These are phyloP conservation scores for Gaultheria prostrata DNA, from an alignment of 148 eudicot genomes.

Conservation along the genomic window DNA sequence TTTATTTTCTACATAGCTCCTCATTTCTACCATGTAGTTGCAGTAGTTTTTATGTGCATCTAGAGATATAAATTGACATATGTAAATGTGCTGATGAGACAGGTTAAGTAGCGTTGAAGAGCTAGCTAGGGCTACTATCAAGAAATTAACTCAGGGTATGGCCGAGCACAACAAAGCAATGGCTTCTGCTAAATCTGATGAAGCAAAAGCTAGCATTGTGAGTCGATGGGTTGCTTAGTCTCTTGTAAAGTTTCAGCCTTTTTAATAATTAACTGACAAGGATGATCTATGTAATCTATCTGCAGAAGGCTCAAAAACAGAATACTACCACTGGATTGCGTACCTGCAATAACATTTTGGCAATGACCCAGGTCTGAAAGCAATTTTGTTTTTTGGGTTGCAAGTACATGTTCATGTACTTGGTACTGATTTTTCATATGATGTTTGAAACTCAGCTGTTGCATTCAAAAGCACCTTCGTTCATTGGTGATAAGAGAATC, in stretches of 20 bases:
- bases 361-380: conserved; percentile 76
- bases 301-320: conserved; percentile 68
- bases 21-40: not conserved
- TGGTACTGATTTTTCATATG: not conserved
- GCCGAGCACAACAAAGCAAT: conserved; percentile 78
- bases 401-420: not conserved
- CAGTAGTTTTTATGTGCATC: not conserved
- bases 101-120: conserved; percentile 87
- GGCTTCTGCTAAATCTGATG: conserved; percentile 75
- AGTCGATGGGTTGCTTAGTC: conserved; percentile 22
- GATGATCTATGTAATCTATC: not conserved
- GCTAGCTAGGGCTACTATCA: conserved; percentile 64
- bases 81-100: conserved; percentile 20
- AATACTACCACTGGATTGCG: conserved; percentile 66
- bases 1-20: not conserved
- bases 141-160: conserved; percentile 94
- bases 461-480: conserved; percentile 75
- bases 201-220: conserved; percentile 68
- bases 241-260: not conserved
- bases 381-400: not conserved
- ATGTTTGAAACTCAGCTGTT: conserved; percentile 49
- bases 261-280: not conserved
- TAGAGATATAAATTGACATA: not conserved
- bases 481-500: conserved; percentile 77
- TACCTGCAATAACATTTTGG: conserved; percentile 83